Evolutionary conservation across 148 eudicot genomes (phyloP), one percentile per base, ranked within the genome.

Genomic region (Euryodendron excelsum): DNA sequence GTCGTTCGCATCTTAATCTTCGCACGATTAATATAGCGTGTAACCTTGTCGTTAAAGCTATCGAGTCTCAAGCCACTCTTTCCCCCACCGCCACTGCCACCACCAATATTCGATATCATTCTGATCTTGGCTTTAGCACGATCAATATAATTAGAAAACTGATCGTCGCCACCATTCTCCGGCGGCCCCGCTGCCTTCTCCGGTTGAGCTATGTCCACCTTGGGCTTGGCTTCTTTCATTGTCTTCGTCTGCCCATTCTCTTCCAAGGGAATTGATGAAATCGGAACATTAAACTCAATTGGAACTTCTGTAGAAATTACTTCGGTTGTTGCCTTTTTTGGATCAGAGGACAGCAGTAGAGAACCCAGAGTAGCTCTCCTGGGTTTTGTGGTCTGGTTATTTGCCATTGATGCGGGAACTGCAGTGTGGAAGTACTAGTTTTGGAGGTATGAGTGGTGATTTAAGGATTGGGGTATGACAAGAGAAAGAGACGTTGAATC

Each of bases 31-130:
- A 85, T 81, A 59, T 79, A 83, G 39, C 61, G 30, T 17, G 77
- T 47, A 18, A 84, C 67, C 82, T 41, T 87, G 18, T 77, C 83
- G 27, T 84, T 77, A 48, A 83, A 68, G 59, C 82, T 83, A 78
- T 81, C 85, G n/a, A 50, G 79, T 50, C 81, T 81, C 2, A 74
- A 33, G 0, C 69, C 6, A 44, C 37, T 78, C 63, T 64, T 78
- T 37, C 45, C 70, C 33, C 45, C 73, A 28, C 58, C 18, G 6
- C 60, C 72, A 31, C 64, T 34, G 13, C 75, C 62, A 44, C 30
- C 80, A 52, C 81, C 78, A 44, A 76, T 66, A 53, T 62, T 77
- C 25, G 87, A 84, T 0, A 69, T 63, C 60, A 65, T 50, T 71
- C 82, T 78, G 78, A 82, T 55, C 58, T 74, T 77, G 8, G 77